A percentile compares a stretch with the other conserved stretches of the same genome.
These are phyloP conservation scores for Cutaneotrichosporon cyanovorans DNA, from an alignment of 1,284 basidiomycete genomes.

Conservation along the genomic window DNA sequence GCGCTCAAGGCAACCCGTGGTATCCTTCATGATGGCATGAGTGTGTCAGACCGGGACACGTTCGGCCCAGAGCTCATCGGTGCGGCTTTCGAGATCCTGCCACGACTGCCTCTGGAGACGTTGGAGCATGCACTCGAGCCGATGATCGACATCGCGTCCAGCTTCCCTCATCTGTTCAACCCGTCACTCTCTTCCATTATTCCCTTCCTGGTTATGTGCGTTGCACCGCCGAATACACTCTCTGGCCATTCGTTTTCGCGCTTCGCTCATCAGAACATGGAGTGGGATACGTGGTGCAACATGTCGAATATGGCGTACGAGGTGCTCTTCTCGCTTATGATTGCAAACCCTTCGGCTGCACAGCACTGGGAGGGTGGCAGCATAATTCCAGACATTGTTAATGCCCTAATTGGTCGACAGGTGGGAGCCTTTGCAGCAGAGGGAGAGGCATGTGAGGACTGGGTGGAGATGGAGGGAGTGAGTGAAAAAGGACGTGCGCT, in stretches of 20 bases:
- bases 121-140: constrained; percentile 50
- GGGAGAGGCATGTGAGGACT: constrained; percentile 54
- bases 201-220: constrained; percentile 51
- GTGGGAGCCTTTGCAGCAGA: constrained; percentile 27
- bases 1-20: constrained; percentile 35
- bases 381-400: constrained; percentile 26
- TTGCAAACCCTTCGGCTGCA: constrained; percentile 22
- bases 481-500: constrained; percentile 15
- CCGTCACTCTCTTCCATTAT: constrained; percentile 58
- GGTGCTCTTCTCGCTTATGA: constrained; percentile 33
- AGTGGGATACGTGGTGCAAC: constrained; percentile 68
- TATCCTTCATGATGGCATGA: constrained; percentile 29
- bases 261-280: constrained; percentile 23
- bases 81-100: constrained; percentile 23
- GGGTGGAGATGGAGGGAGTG: constrained; percentile 64
- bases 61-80: constrained; percentile 24
- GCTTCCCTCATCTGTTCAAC: constrained; percentile 59
- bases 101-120: constrained; percentile 20
- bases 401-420: constrained; percentile 29
- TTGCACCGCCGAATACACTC: constrained; percentile 25
- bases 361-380: constrained; percentile 25
- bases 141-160: constrained; percentile 61
- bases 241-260: constrained; percentile 23
- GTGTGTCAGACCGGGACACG: constrained; percentile 23
- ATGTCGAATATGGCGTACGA: constrained; percentile 50